A percentile compares a stretch with the other conserved stretches of the same genome.
phyloP scores from a whole-genome alignment of 2,329 filamentous ascomycete genomes.

The Coniochaeta hoffmannii region DNA sequence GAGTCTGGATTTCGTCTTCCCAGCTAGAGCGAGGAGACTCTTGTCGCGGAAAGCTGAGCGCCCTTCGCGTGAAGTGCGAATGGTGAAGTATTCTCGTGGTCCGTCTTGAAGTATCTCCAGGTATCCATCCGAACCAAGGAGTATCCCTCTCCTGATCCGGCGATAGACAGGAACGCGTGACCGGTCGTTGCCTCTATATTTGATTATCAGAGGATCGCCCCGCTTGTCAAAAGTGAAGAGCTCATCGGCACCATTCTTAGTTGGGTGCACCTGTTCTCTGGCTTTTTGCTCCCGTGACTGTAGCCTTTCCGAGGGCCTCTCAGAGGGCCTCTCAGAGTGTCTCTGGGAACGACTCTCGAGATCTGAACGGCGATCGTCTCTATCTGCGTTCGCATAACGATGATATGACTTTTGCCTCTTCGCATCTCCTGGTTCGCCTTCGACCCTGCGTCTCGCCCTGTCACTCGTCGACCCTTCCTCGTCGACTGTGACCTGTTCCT shows the following conservation, averaged over 20 bases:
- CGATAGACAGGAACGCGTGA: constrained; percentile 66
- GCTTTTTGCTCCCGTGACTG: neutral
- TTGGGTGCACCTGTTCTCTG: neutral
- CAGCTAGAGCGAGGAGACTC: constrained; percentile 37
- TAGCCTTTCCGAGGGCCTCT: neutral
- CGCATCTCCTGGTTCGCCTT: neutral
- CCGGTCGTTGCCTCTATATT: constrained; percentile 67
- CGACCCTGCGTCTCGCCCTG: neutral
- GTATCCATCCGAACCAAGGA: constrained; percentile 58
- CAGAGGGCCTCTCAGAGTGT: neutral
- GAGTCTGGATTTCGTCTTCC: constrained; percentile 27
- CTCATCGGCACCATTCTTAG: constrained; percentile 5
- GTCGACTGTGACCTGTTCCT: constrained; percentile 4
- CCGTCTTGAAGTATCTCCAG: constrained; percentile 61
- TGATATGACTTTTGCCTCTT: constrained; percentile 1
- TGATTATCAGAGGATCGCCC: constrained; percentile 68
- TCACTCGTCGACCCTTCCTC: neutral
- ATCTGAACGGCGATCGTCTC: neutral
- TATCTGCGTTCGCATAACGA: neutral
- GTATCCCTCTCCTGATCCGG: constrained; percentile 58
- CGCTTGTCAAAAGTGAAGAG: constrained; percentile 61
- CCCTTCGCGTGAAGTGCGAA: constrained; percentile 36
- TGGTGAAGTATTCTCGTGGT: constrained; percentile 47
- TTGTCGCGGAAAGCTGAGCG: constrained; percentile 34
- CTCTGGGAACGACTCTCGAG: neutral